Percentiles rank a stretch among this genome's conserved stretches.
phyloP scores from a whole-genome alignment of 2,329 filamentous ascomycete genomes.

The Aspergillus candidus region DNA sequence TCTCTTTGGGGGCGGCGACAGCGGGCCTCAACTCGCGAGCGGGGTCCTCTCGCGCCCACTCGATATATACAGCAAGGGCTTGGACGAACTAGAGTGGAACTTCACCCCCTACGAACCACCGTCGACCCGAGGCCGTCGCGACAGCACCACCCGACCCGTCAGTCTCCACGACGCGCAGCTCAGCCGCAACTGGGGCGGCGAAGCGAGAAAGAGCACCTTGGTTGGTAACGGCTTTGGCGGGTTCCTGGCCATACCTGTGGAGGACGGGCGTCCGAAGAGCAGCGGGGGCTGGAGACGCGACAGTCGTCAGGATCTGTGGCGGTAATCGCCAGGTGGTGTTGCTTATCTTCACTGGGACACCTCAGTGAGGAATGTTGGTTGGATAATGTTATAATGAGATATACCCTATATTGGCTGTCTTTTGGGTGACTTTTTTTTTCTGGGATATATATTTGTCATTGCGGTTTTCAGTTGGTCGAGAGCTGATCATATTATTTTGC shows the following conservation, averaged over 20 bases:
- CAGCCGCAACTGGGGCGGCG: conserved; percentile 54
- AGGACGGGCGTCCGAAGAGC: conserved; percentile 38
- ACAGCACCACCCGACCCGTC: conserved; percentile 40
- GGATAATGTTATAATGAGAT: conserved; percentile 7
- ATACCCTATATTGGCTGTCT: conserved; percentile 5
- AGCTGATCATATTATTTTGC: too few species aligned
- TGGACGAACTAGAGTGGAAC: conserved; percentile 63
- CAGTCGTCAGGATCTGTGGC: conserved; percentile 35
- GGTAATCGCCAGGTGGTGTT: conserved; percentile 14
- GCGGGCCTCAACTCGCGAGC: conserved; percentile 18
- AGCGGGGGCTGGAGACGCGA: conserved; percentile 28
- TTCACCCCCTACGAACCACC: conserved; percentile 55
- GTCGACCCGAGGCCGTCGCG: conserved; percentile 28
- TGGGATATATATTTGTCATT: neutral
- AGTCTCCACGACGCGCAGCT: conserved; percentile 41
- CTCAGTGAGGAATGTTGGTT: neutral
- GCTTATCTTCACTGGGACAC: neutral
- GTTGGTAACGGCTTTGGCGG: conserved; percentile 63
- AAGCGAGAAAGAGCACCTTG: conserved; percentile 55
- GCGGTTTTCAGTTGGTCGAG: too few species aligned
- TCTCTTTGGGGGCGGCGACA: conserved; percentile 41
- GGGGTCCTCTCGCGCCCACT: conserved; percentile 50
- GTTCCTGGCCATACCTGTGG: conserved; percentile 57
- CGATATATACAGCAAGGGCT: conserved; percentile 60
- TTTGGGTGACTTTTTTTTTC: neutral